phyloP scores from a whole-genome alignment of 805 yeast species.

The Candida parachauliodes region DNA sequence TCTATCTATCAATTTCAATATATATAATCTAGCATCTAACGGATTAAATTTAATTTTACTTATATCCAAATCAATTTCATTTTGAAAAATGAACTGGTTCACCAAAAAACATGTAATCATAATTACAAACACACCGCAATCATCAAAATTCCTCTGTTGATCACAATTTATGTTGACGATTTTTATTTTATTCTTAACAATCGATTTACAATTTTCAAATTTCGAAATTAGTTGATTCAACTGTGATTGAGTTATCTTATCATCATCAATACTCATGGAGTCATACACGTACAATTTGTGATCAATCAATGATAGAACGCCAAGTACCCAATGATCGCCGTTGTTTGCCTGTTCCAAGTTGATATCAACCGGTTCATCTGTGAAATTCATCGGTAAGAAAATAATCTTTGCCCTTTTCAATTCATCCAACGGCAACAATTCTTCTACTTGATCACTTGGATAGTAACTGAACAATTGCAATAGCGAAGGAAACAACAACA shows the following conservation, averaged over 20 bases:
- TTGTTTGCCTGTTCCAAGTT: conserved; percentile 52
- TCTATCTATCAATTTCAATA: conserved; percentile 22
- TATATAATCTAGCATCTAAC: conserved; percentile 44
- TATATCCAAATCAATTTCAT: conserved; percentile 36
- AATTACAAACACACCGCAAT: conserved; percentile 53
- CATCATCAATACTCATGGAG: conserved; percentile 42
- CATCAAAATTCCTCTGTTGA: conserved; percentile 64
- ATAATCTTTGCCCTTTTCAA: conserved; percentile 40
- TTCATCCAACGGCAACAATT: conserved; percentile 30
- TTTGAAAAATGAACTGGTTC: conserved; percentile 20
- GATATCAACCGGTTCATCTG: conserved; percentile 43
- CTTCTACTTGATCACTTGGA: conserved; percentile 19
- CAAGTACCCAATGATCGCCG: conserved; percentile 77
- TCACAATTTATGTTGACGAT: conserved; percentile 40
- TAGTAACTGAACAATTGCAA: conserved; percentile 56
- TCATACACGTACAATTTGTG: conserved; percentile 55
- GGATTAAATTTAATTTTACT: conserved; percentile 43
- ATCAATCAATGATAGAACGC: conserved; percentile 49
- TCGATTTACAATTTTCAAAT: conserved; percentile 17
- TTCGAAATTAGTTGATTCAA: conserved; percentile 20
- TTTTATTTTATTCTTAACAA: conserved; percentile 21
- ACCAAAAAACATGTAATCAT: conserved; percentile 37
- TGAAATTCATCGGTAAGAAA: conserved; percentile 67
- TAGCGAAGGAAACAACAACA: conserved; percentile 54
- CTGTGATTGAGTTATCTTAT: conserved; percentile 22